Evolutionary conservation across 164 flowering plant species (phyloP).

Genomic region (Kingdonia uniflora): DNA sequence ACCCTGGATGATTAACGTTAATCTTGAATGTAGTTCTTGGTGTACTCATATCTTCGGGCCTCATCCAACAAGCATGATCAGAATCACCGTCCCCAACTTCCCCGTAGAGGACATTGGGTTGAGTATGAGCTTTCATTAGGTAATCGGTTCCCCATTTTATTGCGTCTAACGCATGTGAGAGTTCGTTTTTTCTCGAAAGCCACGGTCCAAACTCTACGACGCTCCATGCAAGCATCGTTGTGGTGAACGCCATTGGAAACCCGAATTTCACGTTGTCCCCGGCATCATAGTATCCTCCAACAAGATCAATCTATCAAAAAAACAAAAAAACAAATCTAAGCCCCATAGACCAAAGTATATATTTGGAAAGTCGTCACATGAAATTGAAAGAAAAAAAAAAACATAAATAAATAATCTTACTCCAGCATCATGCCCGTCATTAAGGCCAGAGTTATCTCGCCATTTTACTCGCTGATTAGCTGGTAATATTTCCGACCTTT

Average conservation of each 20-base stretch:
- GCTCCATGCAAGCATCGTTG: slow-evolving; percentile 48
- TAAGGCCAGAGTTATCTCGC: neutral
- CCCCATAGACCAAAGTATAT: too few species aligned
- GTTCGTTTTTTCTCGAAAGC: slow-evolving; percentile 18
- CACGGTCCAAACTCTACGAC: slow-evolving; percentile 17
- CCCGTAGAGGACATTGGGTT: slow-evolving; percentile 32
- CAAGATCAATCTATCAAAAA: slow-evolving; percentile 37
- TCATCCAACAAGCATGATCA: slow-evolving; percentile 64
- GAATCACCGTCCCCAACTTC: slow-evolving; percentile 62
- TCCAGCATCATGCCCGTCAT: neutral
- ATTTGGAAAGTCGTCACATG: too few species aligned
- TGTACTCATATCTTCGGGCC: slow-evolving; percentile 78
- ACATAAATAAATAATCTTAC: too few species aligned
- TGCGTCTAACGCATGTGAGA: slow-evolving; percentile 22
- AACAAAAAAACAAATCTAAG: too few species aligned
- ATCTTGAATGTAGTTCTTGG: slow-evolving; percentile 37
- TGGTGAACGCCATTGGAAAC: slow-evolving; percentile 43
- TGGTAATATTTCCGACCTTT: neutral
- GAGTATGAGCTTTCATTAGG: slow-evolving; percentile 40
- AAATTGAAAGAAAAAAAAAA: too few species aligned
- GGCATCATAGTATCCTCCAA: slow-evolving; percentile 54
- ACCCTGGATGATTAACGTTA: slow-evolving; percentile 41
- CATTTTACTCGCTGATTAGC: neutral
- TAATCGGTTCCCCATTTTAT: slow-evolving; percentile 52
- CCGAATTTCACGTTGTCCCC: slow-evolving; percentile 59